phyloP scores from a whole-genome alignment of 2,329 filamentous ascomycete species.

The Stagonosporopsis rhizophila region DNA sequence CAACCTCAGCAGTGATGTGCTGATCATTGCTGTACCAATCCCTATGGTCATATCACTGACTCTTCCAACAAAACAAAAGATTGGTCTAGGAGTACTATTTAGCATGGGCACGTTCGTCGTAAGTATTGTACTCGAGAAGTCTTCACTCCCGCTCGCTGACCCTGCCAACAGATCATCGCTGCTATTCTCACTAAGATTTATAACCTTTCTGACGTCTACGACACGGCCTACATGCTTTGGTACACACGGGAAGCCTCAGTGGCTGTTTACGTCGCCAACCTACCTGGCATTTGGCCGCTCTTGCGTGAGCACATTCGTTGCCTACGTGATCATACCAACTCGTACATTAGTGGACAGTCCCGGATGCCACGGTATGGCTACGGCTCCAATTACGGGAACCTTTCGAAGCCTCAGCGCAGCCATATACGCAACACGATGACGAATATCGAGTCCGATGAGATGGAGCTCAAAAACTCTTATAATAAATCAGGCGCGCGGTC shows the following conservation, averaged over 20 bases:
- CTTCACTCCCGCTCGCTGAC: conserved; percentile 4
- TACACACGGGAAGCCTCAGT: conserved; percentile 62
- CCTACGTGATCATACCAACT: conserved; percentile 36
- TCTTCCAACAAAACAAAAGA: conserved; percentile 60
- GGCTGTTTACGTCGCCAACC: conserved; percentile 61
- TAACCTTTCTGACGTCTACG: conserved; percentile 55
- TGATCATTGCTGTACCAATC: conserved; percentile 66
- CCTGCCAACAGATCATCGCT: conserved; percentile 42
- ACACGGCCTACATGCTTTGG: conserved; percentile 55
- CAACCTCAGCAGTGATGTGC: conserved; percentile 66
- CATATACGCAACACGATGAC: conserved; percentile 9
- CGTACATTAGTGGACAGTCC: conserved; percentile 22
- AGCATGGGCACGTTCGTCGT: conserved; percentile 58
- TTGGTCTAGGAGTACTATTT: conserved; percentile 60
- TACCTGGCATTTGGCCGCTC: conserved; percentile 62
- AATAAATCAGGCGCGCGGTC: conserved; percentile 18
- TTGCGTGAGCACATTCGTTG: conserved; percentile 53
- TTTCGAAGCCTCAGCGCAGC: conserved; percentile 22
- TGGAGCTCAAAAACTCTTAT: conserved; percentile 29
- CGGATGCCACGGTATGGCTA: conserved; percentile 28
- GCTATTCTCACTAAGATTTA: conserved; percentile 59
- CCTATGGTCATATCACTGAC: conserved; percentile 61
- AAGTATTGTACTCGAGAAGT: conserved; percentile 10
- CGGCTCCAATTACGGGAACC: conserved; percentile 28
- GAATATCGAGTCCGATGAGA: conserved; percentile 26